phyloP scores from a whole-genome alignment of 305 asterid genomes.

The Solanum aculeatissimum region DNA sequence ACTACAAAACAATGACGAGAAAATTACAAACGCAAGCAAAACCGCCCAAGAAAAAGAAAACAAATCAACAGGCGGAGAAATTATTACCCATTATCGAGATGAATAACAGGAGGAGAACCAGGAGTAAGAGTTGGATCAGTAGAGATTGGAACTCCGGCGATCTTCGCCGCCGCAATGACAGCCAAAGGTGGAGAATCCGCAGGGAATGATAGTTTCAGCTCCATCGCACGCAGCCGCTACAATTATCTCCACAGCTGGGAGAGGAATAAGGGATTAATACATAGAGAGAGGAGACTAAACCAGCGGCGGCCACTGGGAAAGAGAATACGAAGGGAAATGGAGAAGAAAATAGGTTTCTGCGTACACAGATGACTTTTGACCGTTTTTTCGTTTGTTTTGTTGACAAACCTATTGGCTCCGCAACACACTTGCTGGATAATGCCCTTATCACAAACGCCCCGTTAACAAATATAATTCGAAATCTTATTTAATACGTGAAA shows the following conservation, averaged over 20 bases:
- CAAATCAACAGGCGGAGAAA: neutral
- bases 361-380: too few relatives aligned
- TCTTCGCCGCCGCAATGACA: constrained; percentile 42
- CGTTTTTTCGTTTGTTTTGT: too few relatives aligned
- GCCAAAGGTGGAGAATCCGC: constrained; percentile 3
- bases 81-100: constrained; percentile 39
- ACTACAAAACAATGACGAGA: neutral
- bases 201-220: neutral
- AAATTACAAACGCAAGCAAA: neutral
- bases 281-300: neutral
- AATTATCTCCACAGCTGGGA: neutral
- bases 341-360: neutral
- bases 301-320: neutral
- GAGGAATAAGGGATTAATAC: neutral
- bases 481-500: too few relatives aligned
- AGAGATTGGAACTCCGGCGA: constrained; percentile 32
- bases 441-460: too few relatives aligned
- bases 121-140: constrained; percentile 26
- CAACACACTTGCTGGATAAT: too few relatives aligned
- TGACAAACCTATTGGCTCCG: too few relatives aligned
- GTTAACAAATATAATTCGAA: too few relatives aligned
- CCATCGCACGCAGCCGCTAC: neutral
- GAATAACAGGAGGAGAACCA: constrained; percentile 45
- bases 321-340: neutral
- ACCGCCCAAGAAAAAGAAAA: neutral